Percentiles rank a stretch among this genome's conserved stretches.
phyloP scores from a whole-genome alignment of 495 filamentous ascomycete species.

The Extremus antarcticus region DNA sequence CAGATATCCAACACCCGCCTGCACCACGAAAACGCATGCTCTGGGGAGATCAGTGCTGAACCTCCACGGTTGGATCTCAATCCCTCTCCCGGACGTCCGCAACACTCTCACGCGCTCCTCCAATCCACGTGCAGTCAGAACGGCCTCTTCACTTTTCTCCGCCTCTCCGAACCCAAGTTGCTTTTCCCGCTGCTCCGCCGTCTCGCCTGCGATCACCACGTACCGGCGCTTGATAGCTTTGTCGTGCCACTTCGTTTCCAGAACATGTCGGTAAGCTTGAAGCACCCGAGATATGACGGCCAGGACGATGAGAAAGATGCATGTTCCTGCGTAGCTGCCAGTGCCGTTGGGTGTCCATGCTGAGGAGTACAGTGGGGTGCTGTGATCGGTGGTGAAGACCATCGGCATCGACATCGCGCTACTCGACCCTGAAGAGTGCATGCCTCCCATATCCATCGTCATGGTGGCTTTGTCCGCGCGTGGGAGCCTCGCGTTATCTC shows the following conservation, averaged over 20 bases:
- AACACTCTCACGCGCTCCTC: conserved; percentile 67
- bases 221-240: conserved; percentile 60
- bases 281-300: conserved; percentile 56
- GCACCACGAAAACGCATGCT: conserved; percentile 54
- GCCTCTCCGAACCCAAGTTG: conserved; percentile 40
- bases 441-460: conserved; percentile 14
- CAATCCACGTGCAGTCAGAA: conserved; percentile 54
- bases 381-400: conserved; percentile 53
- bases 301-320: conserved; percentile 74
- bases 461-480: no score
- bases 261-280: conserved; percentile 50
- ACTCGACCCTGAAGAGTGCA: conserved; percentile 5
- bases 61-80: conserved; percentile 53
- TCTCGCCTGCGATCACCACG: conserved; percentile 59
- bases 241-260: conserved; percentile 51
- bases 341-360: conserved; percentile 59
- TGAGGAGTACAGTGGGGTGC: conserved; percentile 62
- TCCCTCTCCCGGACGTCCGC: conserved; percentile 35
- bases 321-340: conserved; percentile 69
- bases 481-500: no score
- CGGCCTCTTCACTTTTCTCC: conserved; percentile 45
- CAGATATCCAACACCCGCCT: conserved; percentile 71
- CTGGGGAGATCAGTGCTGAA: conserved; percentile 67
- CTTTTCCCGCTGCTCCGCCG: conserved; percentile 62
- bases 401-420: conserved; percentile 18